A percentile compares a stretch with the other conserved stretches of the same genome.
phyloP scores from a whole-genome alignment of 176 grass and related monocot species.

The Eragrostis nindensis region DNA sequence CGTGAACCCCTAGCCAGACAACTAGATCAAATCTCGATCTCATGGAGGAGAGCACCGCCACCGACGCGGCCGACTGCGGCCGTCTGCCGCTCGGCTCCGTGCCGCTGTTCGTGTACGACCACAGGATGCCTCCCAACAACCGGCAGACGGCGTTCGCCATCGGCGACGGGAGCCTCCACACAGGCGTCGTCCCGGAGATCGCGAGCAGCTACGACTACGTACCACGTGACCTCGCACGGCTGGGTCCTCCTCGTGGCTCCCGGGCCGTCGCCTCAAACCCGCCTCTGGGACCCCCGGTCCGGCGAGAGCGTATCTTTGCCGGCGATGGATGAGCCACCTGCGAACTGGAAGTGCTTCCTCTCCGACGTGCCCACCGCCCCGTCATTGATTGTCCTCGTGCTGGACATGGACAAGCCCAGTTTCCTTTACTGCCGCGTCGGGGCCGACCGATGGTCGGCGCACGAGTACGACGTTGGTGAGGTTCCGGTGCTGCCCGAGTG shows the following conservation, averaged over 20 bases:
- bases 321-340: no score
- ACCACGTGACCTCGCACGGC: background rate
- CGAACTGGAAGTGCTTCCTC: background rate
- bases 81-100: no score
- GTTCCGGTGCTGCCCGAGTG: background rate
- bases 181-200: background rate
- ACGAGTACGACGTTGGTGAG: background rate
- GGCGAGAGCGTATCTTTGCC: background rate
- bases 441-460: background rate
- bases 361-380: background rate
- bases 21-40: no score
- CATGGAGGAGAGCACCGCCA: no score
- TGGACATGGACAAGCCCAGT: background rate
- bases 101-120: no score
- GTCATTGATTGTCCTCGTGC: background rate
- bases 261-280: background rate
- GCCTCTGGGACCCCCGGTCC: conserved; percentile 4
- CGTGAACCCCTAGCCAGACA: no score
- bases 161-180: background rate
- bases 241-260: background rate
- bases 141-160: background rate
- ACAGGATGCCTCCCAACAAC: background rate
- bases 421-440: background rate
- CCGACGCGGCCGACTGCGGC: no score
- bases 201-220: background rate